Evolutionary conservation across 257 asterid genomes (phyloP).

Genomic region (Handroanthus guayacan): DNA sequence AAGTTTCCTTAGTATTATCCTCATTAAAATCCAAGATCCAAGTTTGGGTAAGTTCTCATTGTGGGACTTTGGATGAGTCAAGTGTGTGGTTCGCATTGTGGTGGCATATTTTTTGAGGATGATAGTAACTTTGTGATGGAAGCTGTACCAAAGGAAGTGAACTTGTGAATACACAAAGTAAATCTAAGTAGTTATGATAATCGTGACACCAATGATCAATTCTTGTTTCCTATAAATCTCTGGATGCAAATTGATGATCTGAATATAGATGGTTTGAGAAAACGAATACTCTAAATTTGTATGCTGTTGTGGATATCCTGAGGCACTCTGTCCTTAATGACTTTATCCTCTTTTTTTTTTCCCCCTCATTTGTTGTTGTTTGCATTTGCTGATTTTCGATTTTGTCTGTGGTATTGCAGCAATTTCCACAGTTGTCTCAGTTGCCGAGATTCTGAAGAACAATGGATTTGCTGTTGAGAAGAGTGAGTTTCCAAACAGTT

Average conservation of each 20-base stretch:
- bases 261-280: not conserved
- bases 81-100: not conserved
- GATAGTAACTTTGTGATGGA: not conserved
- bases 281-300: not conserved
- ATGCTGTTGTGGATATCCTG: not conserved
- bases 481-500: conserved; percentile 59
- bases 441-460: conserved; percentile 89
- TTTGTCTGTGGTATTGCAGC: conserved; percentile 53
- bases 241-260: not conserved
- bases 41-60: too few species aligned
- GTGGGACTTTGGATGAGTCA: too few species aligned
- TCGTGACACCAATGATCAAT: not conserved
- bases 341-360: not conserved
- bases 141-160: not conserved
- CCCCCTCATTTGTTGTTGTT: not conserved
- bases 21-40: too few species aligned
- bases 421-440: conserved; percentile 80
- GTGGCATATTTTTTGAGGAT: not conserved
- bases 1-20: too few species aligned
- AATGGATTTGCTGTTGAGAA: conserved; percentile 89
- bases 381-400: conserved; percentile 15
- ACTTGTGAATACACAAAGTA: not conserved
- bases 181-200: not conserved
- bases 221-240: not conserved
- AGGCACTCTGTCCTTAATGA: not conserved